Base-by-base conservation (phyloP, 768 basidiomycete genomes). In the Mycena venus region DNA sequence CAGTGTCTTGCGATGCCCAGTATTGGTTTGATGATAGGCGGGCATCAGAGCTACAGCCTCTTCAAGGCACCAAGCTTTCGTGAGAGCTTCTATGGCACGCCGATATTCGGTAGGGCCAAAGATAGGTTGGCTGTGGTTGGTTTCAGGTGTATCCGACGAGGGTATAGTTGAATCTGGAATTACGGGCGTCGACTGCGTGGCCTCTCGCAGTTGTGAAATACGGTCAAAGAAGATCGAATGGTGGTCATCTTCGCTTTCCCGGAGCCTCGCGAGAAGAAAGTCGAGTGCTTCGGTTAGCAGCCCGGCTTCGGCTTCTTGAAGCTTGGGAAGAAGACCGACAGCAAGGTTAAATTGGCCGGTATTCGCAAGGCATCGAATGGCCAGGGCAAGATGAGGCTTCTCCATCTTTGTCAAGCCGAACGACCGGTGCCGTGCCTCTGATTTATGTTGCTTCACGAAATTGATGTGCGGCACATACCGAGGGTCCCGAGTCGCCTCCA, bases 401-500 rank as follows among this genome's bases (percentile, higher is more conserved):
- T 23, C 47, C 72, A 75, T 73, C 7, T 32, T 58, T 34, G 62
- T 60, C 63, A 67, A 69, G 25, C 60, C 71, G 3, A 21, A 0
- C 14, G 27, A 27, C 42, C 67, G 56, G 15, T 40, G 56, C 14
- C 32, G 59, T 4, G 29, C 49, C 42, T 69, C 62, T 25, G 63
- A 59, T 42, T 70, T 73, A 59, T 69, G 64, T 51, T 73, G 58
- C 23, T 53, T 25, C 27, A 77, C 42, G n/a, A 68, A 77, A 0
- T 69, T 42, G 44, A 70, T 66, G 42, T 69, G 70, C 42, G 73
- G 74, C 25, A 55, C 15, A 38, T 69, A 65, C 12, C 68, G 73
- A 44, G 74, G 17, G 31, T 72, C 60, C 10, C 23, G 9, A 2
- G 78, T 70, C 12, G 60, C 47, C 29, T 73, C 66, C 29, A 86